Conservation (phyloP, 345 rosid genomes). For the Alliaria petiolata region DNA sequence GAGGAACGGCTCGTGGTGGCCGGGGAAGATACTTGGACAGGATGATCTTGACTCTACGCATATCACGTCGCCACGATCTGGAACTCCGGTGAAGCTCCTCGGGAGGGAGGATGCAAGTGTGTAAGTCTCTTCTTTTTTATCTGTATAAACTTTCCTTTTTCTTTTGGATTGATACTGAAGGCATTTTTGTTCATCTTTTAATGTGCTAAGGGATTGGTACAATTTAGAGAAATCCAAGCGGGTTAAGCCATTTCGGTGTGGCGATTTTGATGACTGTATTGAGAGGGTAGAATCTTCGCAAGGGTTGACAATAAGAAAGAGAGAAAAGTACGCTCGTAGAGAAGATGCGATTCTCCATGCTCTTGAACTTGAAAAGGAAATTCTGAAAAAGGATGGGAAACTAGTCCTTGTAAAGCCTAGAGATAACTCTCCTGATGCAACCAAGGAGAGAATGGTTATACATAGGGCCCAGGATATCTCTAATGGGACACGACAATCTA, state of each 20-base stretch:
- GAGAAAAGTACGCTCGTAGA: conserved; percentile 98
- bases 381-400: conserved; percentile 53
- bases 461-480: conserved; percentile 43
- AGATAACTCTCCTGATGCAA: conserved; percentile 37
- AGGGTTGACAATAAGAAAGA: conserved; percentile 74
- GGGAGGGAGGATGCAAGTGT: conserved; percentile 99
- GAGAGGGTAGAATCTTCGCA: conserved; percentile 80
- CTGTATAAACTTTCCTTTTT: not conserved
- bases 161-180: not conserved
- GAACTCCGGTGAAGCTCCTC: conserved; percentile 98
- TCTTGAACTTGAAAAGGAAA: conserved; percentile 88
- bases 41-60: conserved; percentile 76
- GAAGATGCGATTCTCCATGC: conserved; percentile 99
- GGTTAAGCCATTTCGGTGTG: conserved; percentile 95
- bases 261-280: conserved; percentile 95
- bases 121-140: conserved; percentile 47
- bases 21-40: conserved; percentile 78
- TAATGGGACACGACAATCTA: conserved; percentile 32
- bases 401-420: conserved; percentile 31
- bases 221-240: conserved; percentile 98
- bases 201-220: conserved; percentile 82
- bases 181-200: not conserved
- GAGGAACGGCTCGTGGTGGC: conserved; percentile 99
- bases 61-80: conserved; percentile 84
- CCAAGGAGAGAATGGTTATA: conserved; percentile 38